Evolutionary conservation across 768 basidiomycete genomes (phyloP).

Genomic region (Mycena rosella): DNA sequence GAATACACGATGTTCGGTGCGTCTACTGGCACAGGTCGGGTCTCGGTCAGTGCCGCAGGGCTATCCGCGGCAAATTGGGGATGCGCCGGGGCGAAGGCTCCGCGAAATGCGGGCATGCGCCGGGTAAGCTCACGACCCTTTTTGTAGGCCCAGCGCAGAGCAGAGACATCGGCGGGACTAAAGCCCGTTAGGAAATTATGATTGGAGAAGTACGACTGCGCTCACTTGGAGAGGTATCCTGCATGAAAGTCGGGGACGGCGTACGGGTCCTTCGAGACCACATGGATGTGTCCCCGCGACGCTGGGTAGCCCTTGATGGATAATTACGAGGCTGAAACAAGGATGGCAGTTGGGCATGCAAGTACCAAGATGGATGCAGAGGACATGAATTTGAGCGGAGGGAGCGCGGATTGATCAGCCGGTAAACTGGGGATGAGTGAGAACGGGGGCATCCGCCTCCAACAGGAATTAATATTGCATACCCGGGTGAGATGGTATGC

Average conservation of each 20-base stretch:
- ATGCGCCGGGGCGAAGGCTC: conserved; percentile 24
- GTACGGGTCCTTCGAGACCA: conserved; percentile 25
- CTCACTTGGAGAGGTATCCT: conserved; percentile 20
- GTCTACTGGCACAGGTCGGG: conserved; percentile 52
- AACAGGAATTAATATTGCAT: not conserved
- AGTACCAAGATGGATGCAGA: not conserved
- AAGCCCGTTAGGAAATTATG: not conserved
- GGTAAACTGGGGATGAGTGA: not conserved
- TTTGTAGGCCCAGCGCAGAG: conserved; percentile 45
- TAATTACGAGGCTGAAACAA: not conserved
- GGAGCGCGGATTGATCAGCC: not conserved
- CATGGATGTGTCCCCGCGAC: conserved; percentile 36
- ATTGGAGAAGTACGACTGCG: no score
- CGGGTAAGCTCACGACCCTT: conserved; percentile 39
- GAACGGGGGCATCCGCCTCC: no score
- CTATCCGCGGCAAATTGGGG: conserved; percentile 38
- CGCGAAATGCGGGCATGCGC: not conserved
- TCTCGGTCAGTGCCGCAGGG: conserved; percentile 42
- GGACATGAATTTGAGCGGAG: conserved; percentile 1
- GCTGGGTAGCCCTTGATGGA: conserved; percentile 25
- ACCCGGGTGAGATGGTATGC: not conserved
- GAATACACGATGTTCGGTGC: conserved; percentile 47
- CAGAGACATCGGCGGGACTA: conserved; percentile 44
- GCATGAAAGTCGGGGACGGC: conserved; percentile 30
- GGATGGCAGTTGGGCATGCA: no score